Evolutionary conservation across 2,329 filamentous ascomycete genomes (phyloP).

Genomic region (Sarocladium strictum): DNA sequence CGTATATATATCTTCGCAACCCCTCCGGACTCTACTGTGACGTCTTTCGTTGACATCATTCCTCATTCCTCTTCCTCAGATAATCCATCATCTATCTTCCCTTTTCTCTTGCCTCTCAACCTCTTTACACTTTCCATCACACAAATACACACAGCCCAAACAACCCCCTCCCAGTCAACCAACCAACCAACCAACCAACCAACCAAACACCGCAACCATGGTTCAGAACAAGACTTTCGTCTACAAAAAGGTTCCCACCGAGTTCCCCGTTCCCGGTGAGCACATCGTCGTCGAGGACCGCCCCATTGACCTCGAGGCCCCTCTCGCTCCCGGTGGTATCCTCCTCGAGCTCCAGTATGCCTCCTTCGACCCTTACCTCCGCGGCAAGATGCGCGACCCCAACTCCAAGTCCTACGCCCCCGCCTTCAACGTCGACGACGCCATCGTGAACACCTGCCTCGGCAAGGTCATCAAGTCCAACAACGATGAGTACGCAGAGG

Average conservation of each 20-base stretch:
- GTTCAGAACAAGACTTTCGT: conserved; percentile 62
- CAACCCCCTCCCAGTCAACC: neutral
- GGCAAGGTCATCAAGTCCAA: conserved; percentile 67
- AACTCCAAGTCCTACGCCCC: conserved; percentile 52
- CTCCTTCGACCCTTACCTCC: conserved; percentile 81
- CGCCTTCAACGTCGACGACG: conserved; percentile 50
- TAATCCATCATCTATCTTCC: too few relatives aligned
- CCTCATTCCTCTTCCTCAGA: neutral
- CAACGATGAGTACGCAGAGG: conserved; percentile 54
- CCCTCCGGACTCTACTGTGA: conserved; percentile 52
- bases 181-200: neutral
- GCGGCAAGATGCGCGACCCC: conserved; percentile 67
- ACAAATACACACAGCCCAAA: neutral
- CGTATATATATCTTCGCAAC: conserved; percentile 5
- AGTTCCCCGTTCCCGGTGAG: conserved; percentile 59
- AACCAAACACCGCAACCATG: conserved; percentile 20
- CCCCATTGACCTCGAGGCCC: conserved; percentile 50
- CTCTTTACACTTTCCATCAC: neutral
- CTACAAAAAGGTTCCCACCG: conserved; percentile 58
- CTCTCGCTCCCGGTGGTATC: conserved; percentile 52
- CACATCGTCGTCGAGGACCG: conserved; percentile 56
- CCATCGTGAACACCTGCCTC: conserved; percentile 60
- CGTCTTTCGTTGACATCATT: conserved; percentile 61
- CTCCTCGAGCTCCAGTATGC: conserved; percentile 66
- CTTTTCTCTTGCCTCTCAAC: neutral